phyloP scores from a whole-genome alignment of 805 yeast genomes.

The Nematodospora valgi region DNA sequence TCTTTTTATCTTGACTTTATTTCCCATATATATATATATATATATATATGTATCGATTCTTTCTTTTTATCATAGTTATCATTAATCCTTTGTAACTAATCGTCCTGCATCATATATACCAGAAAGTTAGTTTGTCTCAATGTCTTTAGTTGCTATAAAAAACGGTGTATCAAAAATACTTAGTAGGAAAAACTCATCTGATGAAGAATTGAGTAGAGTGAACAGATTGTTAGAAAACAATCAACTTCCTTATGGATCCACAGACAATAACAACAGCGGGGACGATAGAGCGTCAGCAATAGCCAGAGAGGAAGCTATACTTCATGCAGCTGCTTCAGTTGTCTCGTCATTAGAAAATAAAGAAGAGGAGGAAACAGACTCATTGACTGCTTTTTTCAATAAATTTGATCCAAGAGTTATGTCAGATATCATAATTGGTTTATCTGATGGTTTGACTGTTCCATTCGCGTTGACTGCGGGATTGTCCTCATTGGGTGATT shows the following conservation, averaged over 20 bases:
- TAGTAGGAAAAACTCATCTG: conserved; percentile 16
- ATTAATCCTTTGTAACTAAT: too few species aligned
- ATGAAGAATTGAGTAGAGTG: conserved; percentile 29
- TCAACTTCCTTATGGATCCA: conserved; percentile 37
- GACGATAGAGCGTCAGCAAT: conserved; percentile 34
- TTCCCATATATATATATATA: conserved; percentile 2
- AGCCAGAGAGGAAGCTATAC: conserved; percentile 35
- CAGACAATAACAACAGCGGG: conserved; percentile 12
- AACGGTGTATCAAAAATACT: conserved; percentile 30
- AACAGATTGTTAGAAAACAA: conserved; percentile 30
- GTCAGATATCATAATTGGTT: conserved; percentile 90
- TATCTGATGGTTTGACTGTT: conserved; percentile 93
- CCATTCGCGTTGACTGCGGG: conserved; percentile 99
- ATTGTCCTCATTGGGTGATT: conserved; percentile 81
- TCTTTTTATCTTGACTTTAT: too few species aligned
- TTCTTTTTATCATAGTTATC: too few species aligned
- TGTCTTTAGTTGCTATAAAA: conserved; percentile 35
- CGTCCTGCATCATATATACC: too few species aligned
- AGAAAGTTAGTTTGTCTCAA: conserved; percentile 6
- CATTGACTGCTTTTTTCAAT: conserved; percentile 35
- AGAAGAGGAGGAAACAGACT: conserved; percentile 23
- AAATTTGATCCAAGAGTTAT: conserved; percentile 85
- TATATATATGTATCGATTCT: too few species aligned
- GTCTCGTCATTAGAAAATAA: conserved; percentile 15
- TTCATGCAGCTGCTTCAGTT: conserved; percentile 25